Conservation (phyloP, 2,329 filamentous ascomycete species). For the Scedosporium aurantiacum region DNA sequence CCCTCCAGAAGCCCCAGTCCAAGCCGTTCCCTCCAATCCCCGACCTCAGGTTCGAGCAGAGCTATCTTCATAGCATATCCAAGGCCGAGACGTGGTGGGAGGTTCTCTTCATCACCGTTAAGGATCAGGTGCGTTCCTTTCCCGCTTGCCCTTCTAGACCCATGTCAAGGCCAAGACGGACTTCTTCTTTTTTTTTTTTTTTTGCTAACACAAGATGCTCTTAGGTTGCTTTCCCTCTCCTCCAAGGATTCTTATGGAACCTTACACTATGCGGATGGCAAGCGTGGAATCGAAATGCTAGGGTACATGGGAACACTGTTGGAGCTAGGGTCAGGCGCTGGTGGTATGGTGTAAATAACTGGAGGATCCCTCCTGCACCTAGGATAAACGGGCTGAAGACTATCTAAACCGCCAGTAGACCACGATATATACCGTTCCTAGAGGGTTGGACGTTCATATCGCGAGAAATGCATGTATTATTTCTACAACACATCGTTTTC, state of each 20-base stretch:
- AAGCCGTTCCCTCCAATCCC: slow-evolving; percentile 55
- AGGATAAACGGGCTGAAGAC: neutral
- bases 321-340: slow-evolving; percentile 73
- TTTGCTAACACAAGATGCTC: neutral
- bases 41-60: slow-evolving; percentile 94
- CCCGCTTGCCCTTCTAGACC: neutral
- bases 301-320: slow-evolving; percentile 62
- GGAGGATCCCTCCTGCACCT: slow-evolving; percentile 49
- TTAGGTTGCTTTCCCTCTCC: slow-evolving; percentile 72
- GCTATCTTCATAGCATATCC: slow-evolving; percentile 83
- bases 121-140: slow-evolving; percentile 61
- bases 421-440: neutral
- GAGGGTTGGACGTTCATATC: neutral
- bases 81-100: slow-evolving; percentile 68
- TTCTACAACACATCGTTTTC: neutral
- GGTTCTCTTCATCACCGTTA: slow-evolving; percentile 71
- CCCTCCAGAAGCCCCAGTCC: slow-evolving; percentile 42
- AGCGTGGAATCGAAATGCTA: slow-evolving; percentile 72
- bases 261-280: slow-evolving; percentile 79
- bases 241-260: slow-evolving; percentile 85
- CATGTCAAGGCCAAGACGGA: neutral
- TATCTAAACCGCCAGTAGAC: neutral
- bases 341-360: slow-evolving; percentile 95
- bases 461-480: neutral
- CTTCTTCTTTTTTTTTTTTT: too few relatives aligned